Evolutionary conservation across 805 yeast genomes (phyloP), one percentile per base, ranked within the genome.

Genomic region (Sugiyamaella chiloensis): DNA sequence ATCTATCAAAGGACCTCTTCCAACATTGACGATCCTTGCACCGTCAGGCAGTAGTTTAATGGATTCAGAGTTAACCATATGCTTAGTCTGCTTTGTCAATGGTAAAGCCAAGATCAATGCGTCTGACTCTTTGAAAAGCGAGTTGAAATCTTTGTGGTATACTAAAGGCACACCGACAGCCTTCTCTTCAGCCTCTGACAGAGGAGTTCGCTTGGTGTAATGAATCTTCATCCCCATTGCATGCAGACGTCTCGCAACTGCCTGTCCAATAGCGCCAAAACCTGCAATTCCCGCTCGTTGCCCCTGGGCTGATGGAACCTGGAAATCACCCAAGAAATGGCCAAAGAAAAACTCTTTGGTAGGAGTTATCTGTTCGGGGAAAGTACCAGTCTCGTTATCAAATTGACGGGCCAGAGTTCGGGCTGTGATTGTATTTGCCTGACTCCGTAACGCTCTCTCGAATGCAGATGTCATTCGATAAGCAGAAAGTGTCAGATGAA

Each of bases 261-360:
- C 71, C 60, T 75, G 74, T 6, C 95, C 95, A 56, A 86, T 86
- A 19, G 79, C 71, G 1, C 95, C 95, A 57, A 85, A 81, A 0
- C 95, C 95, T 2, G 84, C 77, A 27, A 86, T 73, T 2, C 81
- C 78, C 1, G 73, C 88, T 21, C 68, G 69, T 58, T 79, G 82
- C 17, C 80, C 80, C n/a, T 64, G 61, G 5, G 89, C 87, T 4
- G 79, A 72, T 19, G 63, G 78, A 55, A 75, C 61, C 24, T 60
- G 59, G 21, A 77, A 67, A 2, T 76, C 71, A 34, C 79, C 81
- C 2, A 79, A 63, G 17, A 60, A 57, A 29, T 46, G 44, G 11
- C 49, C 49, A 27, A 26, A 46, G n/a, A 19, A 20, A 21, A 46
- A 35, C 24, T 29, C 21, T 16, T 14, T 34, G 20, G 21, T 34